These are phyloP conservation scores for Rhododendron simsii DNA, from an alignment of 148 eudicot species.

Conservation along the genomic window DNA sequence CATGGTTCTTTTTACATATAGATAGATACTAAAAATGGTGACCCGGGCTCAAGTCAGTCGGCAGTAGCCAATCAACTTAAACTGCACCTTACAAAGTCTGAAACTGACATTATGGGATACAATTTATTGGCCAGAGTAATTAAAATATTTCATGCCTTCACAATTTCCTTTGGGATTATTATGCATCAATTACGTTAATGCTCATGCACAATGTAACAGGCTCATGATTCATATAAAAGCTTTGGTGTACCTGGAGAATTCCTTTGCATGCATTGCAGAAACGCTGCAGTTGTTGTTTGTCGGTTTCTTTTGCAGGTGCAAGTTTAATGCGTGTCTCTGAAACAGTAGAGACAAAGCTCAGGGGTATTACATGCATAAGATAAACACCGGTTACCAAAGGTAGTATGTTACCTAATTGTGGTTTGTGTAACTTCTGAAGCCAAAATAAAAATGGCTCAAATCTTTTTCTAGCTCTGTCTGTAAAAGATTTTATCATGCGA, in stretches of 20 bases:
- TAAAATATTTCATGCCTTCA: too few species aligned
- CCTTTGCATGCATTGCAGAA: constrained; percentile 95
- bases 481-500: background rate
- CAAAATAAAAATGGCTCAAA: background rate
- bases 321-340: constrained; percentile 74
- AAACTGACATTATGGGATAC: background rate
- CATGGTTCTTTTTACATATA: background rate
- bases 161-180: background rate
- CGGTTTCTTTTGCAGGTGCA: constrained; percentile 44
- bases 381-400: background rate
- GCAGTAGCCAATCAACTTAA: too few species aligned
- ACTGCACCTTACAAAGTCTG: background rate
- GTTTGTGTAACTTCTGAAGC: background rate
- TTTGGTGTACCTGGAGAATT: constrained; percentile 74
- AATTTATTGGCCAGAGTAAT: background rate
- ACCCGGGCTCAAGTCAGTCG: too few species aligned
- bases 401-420: background rate
- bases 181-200: background rate
- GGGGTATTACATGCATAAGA: background rate
- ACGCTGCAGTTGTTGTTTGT: constrained; percentile 60
- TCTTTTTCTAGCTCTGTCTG: background rate
- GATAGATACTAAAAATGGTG: too few species aligned
- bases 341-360: constrained; percentile 7
- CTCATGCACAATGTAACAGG: background rate
- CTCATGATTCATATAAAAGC: background rate